These are phyloP conservation scores for Ceriops tagal DNA, from an alignment of 345 rosid species.

Conservation along the genomic window DNA sequence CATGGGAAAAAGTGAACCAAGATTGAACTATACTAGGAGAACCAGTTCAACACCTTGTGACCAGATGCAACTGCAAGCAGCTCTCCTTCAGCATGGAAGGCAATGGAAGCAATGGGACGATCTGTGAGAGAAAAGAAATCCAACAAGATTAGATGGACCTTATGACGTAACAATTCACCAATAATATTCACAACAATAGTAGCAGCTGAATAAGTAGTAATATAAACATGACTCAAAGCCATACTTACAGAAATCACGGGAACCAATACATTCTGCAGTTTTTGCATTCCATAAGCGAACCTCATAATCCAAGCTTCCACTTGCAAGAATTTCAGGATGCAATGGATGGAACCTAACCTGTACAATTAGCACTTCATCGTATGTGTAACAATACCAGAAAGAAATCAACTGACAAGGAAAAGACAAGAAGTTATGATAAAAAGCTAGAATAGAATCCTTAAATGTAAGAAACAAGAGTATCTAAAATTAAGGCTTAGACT, in stretches of 20 bases:
- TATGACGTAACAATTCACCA: not conserved
- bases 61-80: constrained; percentile 76
- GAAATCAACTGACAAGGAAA: not conserved
- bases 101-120: constrained; percentile 78
- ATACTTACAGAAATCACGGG: constrained; percentile 59
- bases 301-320: constrained; percentile 79
- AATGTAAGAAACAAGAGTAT: not conserved
- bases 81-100: constrained; percentile 79
- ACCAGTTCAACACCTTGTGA: constrained; percentile 51
- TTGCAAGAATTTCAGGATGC: constrained; percentile 60
- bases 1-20: not conserved
- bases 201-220: constrained; percentile 2
- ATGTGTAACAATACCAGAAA: not conserved
- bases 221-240: not conserved
- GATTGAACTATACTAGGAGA: not conserved
- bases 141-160: constrained; percentile 1
- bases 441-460: not conserved
- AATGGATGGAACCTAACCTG: constrained; percentile 78
- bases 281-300: constrained; percentile 76
- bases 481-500: not conserved
- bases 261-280: constrained; percentile 63
- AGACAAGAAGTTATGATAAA: not conserved
- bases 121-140: constrained; percentile 35
- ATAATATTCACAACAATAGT: not conserved
- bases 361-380: constrained; percentile 12